phyloP scores from a whole-genome alignment of 768 basidiomycete species.

The Amanita pseudoporphyria region DNA sequence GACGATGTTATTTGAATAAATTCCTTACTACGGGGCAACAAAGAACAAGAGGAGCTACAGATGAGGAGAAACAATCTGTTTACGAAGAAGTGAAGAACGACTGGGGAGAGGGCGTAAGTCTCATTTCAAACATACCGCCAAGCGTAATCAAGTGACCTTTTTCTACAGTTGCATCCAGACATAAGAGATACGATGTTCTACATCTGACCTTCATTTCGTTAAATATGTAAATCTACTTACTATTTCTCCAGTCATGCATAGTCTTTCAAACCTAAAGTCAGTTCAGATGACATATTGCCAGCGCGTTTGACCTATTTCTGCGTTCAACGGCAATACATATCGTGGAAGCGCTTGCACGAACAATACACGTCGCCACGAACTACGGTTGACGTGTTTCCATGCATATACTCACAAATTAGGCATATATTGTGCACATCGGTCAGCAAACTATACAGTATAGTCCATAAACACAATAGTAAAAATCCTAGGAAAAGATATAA shows the following conservation, averaged over 20 bases:
- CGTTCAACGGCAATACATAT: no score
- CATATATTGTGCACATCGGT: no score
- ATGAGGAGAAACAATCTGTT: conserved; percentile 24
- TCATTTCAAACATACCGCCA: neutral
- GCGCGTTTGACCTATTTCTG: no score
- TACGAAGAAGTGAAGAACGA: conserved; percentile 33
- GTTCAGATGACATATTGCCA: no score
- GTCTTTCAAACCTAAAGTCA: no score
- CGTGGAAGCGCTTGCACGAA: no score
- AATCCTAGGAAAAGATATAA: neutral
- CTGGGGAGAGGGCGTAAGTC: conserved; percentile 48
- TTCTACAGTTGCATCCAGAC: conserved; percentile 38
- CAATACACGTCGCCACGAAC: no score
- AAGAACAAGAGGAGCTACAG: conserved; percentile 25
- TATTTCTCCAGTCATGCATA: no score
- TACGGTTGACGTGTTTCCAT: no score
- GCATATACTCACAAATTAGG: no score
- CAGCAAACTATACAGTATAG: no score
- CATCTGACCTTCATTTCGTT: conserved; percentile 37
- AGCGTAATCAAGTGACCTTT: conserved; percentile 2
- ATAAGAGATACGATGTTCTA: conserved; percentile 65
- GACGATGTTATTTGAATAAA: conserved; percentile 65
- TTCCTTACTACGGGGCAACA: conserved; percentile 40
- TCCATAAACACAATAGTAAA: neutral
- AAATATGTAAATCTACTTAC: no score